Conservation (phyloP, 345 rosid species). For the Eucalyptus curtisii region DNA sequence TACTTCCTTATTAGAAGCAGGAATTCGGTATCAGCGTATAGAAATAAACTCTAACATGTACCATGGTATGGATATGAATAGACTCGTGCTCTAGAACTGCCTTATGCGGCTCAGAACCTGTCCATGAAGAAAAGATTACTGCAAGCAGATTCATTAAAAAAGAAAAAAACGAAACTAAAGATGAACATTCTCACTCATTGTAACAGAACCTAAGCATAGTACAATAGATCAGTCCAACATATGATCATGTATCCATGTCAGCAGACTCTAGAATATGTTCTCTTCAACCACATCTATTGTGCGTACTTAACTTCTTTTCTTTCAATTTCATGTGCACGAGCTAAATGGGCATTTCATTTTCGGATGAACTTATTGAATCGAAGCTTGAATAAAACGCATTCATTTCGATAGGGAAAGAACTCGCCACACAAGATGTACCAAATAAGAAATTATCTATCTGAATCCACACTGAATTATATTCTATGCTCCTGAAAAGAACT, state of each 20-base stretch:
- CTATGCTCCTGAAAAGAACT: background rate
- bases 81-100: constrained; percentile 56
- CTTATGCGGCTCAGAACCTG: constrained; percentile 81
- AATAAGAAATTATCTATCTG: background rate
- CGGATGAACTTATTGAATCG: background rate
- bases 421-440: background rate
- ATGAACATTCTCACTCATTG: background rate
- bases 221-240: background rate
- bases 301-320: background rate
- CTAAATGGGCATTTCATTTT: background rate
- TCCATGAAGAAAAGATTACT: background rate
- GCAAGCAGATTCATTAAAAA: background rate
- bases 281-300: background rate
- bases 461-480: background rate
- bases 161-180: background rate
- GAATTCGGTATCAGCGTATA: background rate
- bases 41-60: constrained; percentile 2
- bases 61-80: constrained; percentile 84
- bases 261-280: background rate
- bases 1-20: background rate
- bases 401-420: background rate
- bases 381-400: background rate
- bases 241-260: background rate
- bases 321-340: background rate
- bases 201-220: background rate